Evolutionary conservation across 257 asterid genomes (phyloP).

Genomic region (Lycium barbarum): DNA sequence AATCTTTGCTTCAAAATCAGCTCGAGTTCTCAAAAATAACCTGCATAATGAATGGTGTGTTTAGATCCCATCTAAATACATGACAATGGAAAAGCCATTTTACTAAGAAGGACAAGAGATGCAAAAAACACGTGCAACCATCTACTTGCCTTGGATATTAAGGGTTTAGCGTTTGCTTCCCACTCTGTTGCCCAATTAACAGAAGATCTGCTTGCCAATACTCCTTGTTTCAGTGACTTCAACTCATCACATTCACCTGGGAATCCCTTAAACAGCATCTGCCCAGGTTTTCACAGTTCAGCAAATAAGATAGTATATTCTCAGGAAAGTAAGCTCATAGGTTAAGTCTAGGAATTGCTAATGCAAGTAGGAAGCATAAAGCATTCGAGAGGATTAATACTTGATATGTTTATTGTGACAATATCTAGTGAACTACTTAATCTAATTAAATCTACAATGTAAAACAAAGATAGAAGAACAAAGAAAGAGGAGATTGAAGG

Average conservation of each 20-base stretch:
- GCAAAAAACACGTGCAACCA: background rate
- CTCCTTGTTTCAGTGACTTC: slow-evolving; percentile 65
- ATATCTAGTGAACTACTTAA: slow-evolving; percentile 1
- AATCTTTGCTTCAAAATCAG: slow-evolving; percentile 37
- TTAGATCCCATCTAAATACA: background rate
- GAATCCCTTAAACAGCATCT: slow-evolving; percentile 89
- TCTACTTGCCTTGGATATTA: slow-evolving; percentile 65
- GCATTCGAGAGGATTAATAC: background rate
- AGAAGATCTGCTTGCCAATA: slow-evolving; percentile 70
- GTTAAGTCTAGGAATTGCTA: slow-evolving; percentile 15
- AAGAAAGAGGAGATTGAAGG: slow-evolving; percentile 3
- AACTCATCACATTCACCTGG: slow-evolving; percentile 69
- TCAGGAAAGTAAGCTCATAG: background rate
- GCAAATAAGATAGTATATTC: background rate
- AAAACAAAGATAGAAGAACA: background rate
- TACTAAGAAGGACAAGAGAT: background rate
- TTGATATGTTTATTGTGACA: background rate
- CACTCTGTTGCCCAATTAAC: slow-evolving; percentile 81
- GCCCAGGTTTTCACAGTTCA: slow-evolving; percentile 24
- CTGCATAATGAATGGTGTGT: slow-evolving; percentile 39
- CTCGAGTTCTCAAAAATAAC: slow-evolving; percentile 55
- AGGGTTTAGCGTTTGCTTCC: slow-evolving; percentile 84
- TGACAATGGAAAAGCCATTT: background rate
- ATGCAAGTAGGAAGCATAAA: slow-evolving; percentile 17
- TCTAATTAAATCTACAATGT: slow-evolving; percentile 11